Percentiles rank a stretch among this genome's conserved stretches.
phyloP scores from a whole-genome alignment of 768 basidiomycete genomes.

The Leccinum uliginosum region DNA sequence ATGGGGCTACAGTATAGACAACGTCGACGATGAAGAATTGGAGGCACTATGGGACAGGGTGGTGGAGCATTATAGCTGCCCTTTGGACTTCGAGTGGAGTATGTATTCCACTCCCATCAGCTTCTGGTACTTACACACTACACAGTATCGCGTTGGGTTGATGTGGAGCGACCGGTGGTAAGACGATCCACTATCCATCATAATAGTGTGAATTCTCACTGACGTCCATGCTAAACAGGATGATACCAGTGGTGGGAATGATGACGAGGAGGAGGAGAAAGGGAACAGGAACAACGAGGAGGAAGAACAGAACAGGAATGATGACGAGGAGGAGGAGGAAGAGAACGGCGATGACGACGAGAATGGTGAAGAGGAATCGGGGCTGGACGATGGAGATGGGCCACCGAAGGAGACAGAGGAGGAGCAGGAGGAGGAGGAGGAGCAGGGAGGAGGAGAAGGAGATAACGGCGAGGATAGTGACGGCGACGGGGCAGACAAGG shows the following conservation, averaged over 20 bases:
- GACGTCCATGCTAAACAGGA: too few species aligned
- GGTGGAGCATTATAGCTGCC: neutral
- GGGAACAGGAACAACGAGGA: too few species aligned
- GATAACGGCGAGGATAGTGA: neutral
- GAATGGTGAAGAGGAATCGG: too few species aligned
- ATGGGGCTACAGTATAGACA: neutral
- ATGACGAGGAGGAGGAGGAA: too few species aligned
- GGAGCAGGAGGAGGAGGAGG: neutral
- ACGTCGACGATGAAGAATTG: neutral
- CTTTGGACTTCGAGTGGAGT: neutral
- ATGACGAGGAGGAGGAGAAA: too few species aligned
- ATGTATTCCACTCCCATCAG: neutral
- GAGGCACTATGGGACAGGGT: neutral
- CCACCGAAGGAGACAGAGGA: too few species aligned
- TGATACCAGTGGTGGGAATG: too few species aligned
- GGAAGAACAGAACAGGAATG: too few species aligned
- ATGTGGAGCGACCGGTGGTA: neutral
- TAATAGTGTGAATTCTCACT: neutral
- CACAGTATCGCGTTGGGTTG: neutral
- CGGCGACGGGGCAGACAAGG: too few species aligned
- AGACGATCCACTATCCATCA: neutral
- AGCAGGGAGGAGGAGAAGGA: neutral
- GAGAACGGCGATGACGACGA: too few species aligned
- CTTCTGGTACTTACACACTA: neutral
- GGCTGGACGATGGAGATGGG: too few species aligned